Base-by-base conservation (phyloP, 805 yeast species). In the Yarrowia yakushimensis region DNA sequence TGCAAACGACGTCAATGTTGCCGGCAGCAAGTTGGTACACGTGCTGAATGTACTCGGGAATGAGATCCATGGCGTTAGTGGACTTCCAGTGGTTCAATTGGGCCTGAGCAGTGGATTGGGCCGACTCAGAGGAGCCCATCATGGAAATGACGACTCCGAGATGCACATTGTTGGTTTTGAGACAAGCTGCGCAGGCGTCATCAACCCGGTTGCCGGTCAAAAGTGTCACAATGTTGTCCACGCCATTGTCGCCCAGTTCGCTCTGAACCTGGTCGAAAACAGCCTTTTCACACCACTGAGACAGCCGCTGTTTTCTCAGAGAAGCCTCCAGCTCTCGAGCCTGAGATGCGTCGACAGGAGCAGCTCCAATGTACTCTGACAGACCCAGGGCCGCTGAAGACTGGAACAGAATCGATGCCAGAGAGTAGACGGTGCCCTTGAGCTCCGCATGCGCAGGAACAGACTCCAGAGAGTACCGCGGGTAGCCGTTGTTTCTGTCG, bases 101-200 rank as follows among this genome's bases (percentile, higher is more conserved):
- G 22, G 61, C 61, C 61, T 55, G 46, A 5, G 61, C 61, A 20
- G 22, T 23, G 1, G 20, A 22, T 15, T 39, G 36, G 12, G 48
- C 28, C 1, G 25, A 27, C 4, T 25, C 6, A 17, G 36, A 25
- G 0, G 94, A 85, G 33, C 89, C 96, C 8, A 87, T 71, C 43
- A 88, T 74, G 0, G 97, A 80, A 12, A 93, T 72, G 27, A 90
- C 69, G 0, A 83, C 83, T 0, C 96, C 84, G 18, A 93, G 73
- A 71, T 92, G 96, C 5, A 81, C 74, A 68, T 88, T 88, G 9
- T 80, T 79, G 0, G 87, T 73, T n/a, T 79, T 74, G 1, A 85
- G 73, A 0, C 97, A 92, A 2, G 76, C 64, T 30, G 78, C 76
- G 6, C 85, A 77, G 0, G 98, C 97, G 27, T 77, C 77, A 9